Evolutionary conservation across 257 asterid genomes (phyloP), one percentile per base, ranked within the genome.

Genomic region (Jacaranda copaia): DNA sequence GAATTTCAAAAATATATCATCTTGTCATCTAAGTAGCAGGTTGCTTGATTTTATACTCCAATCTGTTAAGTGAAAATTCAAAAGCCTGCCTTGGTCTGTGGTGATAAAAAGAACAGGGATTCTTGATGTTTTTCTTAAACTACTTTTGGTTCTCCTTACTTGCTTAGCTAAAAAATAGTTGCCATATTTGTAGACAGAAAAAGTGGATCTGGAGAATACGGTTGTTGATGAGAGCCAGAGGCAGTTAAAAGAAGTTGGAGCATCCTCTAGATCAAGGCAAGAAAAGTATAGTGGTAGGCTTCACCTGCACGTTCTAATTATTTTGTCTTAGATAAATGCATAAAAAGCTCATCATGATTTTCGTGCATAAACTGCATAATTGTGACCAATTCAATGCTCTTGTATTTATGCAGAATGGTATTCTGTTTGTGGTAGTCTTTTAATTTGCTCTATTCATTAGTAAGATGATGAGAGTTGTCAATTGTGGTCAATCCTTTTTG

Each of bases 221-320:
- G 99, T 96, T 66, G 97, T 96, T 19, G 97, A 96, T 79, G 98
- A 96, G 88, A 96, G 96, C 89, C 99, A 92, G 88, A 88, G 97
- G 70, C 98, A 90, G 80, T 70, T 73, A 57, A 82, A 89, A 68
- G 94, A 89, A 79, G 85, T 81, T 64, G 96, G 92, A 62, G 81
- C 93, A 70, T 84, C 91, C 77, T 78, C 91, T 76, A 84, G 87
- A 81, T 88, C 91, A 69, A 90, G 96, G 88, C 97, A 88, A 82
- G 97, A 90, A 76, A 92, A 94, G 79, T 89, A 81, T 82, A 92
- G 96, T 75, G 96, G 99, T 93, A 90, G 70, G 90, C 45, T 64
- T 77, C 59, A 13, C 75, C 10, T 67, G 56, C 70, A 12, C 18
- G 16, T 70, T 75, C 61, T 55, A 45, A 46, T 73, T 58, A 25